phyloP scores from a whole-genome alignment of 176 grass and related monocot genomes.

The Hyparrhenia diplandra region DNA sequence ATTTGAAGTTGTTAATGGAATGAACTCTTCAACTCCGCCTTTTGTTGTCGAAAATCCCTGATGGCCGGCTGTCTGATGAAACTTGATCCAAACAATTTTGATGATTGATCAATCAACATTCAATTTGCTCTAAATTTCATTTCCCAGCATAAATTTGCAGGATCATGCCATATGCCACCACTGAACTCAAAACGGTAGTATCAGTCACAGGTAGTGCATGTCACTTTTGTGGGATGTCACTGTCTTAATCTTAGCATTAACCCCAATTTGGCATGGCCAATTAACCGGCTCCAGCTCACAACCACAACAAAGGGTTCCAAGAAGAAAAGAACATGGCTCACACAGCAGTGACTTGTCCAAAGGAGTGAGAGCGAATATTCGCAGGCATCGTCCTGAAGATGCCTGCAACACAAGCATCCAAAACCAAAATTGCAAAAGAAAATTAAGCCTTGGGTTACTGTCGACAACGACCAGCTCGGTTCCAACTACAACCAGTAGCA shows the following conservation, averaged over 20 bases:
- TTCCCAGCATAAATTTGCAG: not conserved
- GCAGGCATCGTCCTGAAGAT: constrained; percentile 22
- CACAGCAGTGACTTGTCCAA: constrained; percentile 7
- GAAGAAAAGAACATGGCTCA: not conserved
- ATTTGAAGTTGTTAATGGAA: not conserved
- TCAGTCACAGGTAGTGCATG: not conserved
- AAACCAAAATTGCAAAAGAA: constrained; percentile 18
- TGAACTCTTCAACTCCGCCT: no score
- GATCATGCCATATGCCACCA: not conserved
- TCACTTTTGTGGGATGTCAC: not conserved
- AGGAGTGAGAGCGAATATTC: constrained; percentile 36
- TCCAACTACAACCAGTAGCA: not conserved
- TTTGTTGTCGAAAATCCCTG: not conserved
- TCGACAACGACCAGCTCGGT: constrained; percentile 29
- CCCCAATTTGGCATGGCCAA: not conserved
- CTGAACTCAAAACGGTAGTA: not conserved
- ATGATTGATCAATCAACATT: not conserved
- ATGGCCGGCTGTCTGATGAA: not conserved
- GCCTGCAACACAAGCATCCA: constrained; percentile 25
- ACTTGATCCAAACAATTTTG: not conserved
- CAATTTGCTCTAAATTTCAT: not conserved
- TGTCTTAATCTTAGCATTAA: not conserved
- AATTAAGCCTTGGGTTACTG: not conserved
- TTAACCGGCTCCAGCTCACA: not conserved
- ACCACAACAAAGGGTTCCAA: not conserved